Evolutionary conservation across 2,329 filamentous ascomycete species (phyloP), one percentile per base, ranked within the genome.

Genomic region (Cladosporium sp.): DNA sequence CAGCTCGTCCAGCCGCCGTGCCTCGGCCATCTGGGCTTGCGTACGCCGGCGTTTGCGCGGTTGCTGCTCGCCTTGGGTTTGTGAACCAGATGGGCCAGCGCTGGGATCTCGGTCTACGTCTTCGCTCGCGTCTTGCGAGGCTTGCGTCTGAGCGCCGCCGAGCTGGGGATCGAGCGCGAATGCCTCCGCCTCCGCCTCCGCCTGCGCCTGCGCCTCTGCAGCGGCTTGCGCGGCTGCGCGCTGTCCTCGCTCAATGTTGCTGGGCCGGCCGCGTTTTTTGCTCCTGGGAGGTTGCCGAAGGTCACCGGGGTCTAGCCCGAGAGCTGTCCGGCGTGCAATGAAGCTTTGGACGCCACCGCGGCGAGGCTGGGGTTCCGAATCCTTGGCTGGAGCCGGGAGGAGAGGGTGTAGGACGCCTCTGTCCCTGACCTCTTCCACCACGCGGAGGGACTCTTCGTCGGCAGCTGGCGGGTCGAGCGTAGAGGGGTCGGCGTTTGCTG

Each of bases 21-120:
- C 49, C 35, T 52, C 49, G 31, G 37, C 42, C 49, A 52, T 45
- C 42, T 52, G 42, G 19, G 41, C 49, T 4, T 37, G 28, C 9
- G 49, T 32, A 13, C 49, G 49, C 16, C 49, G 49, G 13, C 37
- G n/a, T 40, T 46, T 44, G n/a, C 49, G 42, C 28, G 46, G 45
- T 1, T n/a, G 34, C 9, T 37, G 22, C 22, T 28, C 22, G 22
- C 22, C 22, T 28, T 5, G 22, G 1, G 22, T 7, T 28, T 28
- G 22, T 28, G 22, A 28, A 7, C 22, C 22, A 28, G 22, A 28
- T 7, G 22, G 22, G 3, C 22, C 22, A 7, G 7, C 22, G 22
- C 22, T 28, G 4, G 22, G 1, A 28, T 7, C 22, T 28, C 22
- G 5, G 4, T 28, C 22, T 7, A 28, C 22, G 22, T 28, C 22